Conservation (phyloP, 108 stramenopile species). For the Nitzschia putrida region DNA sequence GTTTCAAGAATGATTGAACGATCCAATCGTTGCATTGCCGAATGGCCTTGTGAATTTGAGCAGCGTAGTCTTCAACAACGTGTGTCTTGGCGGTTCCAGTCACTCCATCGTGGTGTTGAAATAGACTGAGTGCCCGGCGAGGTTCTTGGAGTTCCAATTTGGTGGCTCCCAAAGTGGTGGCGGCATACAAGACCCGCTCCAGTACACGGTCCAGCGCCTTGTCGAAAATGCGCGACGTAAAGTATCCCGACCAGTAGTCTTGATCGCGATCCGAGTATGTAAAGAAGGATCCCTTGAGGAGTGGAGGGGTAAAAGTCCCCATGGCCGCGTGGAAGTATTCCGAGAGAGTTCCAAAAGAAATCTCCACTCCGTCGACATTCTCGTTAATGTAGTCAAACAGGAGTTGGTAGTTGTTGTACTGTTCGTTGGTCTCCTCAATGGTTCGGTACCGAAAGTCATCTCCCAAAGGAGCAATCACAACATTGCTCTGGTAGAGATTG, state of each 20-base stretch:
- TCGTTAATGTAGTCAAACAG: slow-evolving; percentile 63
- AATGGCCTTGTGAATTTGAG: slow-evolving; percentile 48
- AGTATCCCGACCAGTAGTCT: slow-evolving; percentile 75
- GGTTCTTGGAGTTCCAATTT: slow-evolving; percentile 47
- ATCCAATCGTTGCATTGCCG: slow-evolving; percentile 45
- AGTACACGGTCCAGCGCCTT: slow-evolving; percentile 64
- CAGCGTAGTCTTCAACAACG: slow-evolving; percentile 62
- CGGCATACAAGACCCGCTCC: slow-evolving; percentile 59
- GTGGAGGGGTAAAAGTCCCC: slow-evolving; percentile 47
- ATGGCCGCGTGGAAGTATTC: slow-evolving; percentile 58
- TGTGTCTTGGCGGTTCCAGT: slow-evolving; percentile 60
- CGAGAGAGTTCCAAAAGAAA: slow-evolving; percentile 60
- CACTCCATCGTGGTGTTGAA: slow-evolving; percentile 73
- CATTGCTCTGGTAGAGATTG: slow-evolving; percentile 51
- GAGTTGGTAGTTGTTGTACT: slow-evolving; percentile 52
- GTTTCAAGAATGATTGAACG: slow-evolving; percentile 1
- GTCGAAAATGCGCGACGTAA: slow-evolving; percentile 62
- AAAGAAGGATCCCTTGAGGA: slow-evolving; percentile 63
- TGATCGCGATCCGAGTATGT: slow-evolving; percentile 60
- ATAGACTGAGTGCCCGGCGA: slow-evolving; percentile 49
- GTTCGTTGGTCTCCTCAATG: slow-evolving; percentile 43
- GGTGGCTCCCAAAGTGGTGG: slow-evolving; percentile 41
- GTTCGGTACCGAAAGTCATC: slow-evolving; percentile 67
- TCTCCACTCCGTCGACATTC: slow-evolving; percentile 45
- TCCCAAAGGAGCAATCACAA: slow-evolving; percentile 55